Base-by-base conservation (phyloP, 2,329 filamentous ascomycete species). In the Aspergillus alliaceus region DNA sequence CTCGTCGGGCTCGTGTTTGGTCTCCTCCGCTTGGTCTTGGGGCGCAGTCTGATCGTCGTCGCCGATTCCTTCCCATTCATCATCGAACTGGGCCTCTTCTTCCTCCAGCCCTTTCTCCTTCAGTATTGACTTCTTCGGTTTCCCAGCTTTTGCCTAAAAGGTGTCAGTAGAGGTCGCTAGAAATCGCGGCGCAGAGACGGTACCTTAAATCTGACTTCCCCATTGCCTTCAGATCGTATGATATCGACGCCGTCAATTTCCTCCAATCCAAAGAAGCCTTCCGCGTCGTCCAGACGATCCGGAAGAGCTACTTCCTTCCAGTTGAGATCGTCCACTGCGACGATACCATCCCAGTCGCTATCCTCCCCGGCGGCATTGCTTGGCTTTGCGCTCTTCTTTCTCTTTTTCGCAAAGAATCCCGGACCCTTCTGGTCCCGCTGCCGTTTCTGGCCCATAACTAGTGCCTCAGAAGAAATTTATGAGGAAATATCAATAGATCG, bases 221-320 rank as follows among this genome's bases (percentile, higher is more conserved):
- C 81, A 52, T 81, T 77, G 7, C 86, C 86, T 29, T 88, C 81
- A 24, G 81, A 77, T 60, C 83, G 85, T 40, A 96, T 79, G n/a
- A 99, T 82, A 29, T 96, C 90, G 1, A 99, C 90, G 51, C 90
- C 91, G 15, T 96, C 90, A 47, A 98, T 88, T 68, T 98, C 93
- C 68, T 99, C 92, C 1, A 99, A 78, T 0, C 90, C 92, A 66
- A 88, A 96, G 73, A 99, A 97, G 0, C 95, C 95, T 62, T 96
- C 92, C n/a, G 90, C 90, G 76, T 97, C 91, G 46, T 93, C 87
- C 65, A 93, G 81, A 69, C 89, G 86, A 69, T 93, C 90, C 6
- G 91, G 90, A 65, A 89, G 78, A 34, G 78, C 71, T 3, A 95
- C 85, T 20, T 85, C 80, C 59, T 82, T 84, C 86, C 86, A 89